These are phyloP conservation scores for Tolypocladium paradoxum DNA, from an alignment of 2,329 filamentous ascomycete genomes.

Conservation along the genomic window DNA sequence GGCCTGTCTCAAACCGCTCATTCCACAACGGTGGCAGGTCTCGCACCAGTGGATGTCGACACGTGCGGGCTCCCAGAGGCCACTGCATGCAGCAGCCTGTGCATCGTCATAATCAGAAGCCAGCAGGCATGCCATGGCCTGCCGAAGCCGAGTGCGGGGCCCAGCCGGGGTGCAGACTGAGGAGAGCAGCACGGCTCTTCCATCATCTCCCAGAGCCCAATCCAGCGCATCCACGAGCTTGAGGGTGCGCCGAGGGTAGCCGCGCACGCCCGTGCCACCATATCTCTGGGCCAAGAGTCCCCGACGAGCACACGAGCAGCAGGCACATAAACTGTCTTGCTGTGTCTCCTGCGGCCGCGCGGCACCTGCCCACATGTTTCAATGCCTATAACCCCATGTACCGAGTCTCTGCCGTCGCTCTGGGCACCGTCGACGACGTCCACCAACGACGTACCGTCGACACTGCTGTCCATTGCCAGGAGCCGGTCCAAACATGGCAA, in stretches of 20 bases:
- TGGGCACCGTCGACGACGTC: not conserved
- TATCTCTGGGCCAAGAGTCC: not conserved
- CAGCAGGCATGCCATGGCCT: not conserved
- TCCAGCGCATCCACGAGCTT: not conserved
- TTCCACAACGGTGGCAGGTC: not conserved
- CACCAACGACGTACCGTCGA: not conserved
- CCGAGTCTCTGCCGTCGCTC: not conserved
- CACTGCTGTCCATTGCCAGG: not conserved
- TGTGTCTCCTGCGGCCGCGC: not conserved
- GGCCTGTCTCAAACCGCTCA: not conserved
- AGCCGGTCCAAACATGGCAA: not conserved
- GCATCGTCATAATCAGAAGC: not conserved
- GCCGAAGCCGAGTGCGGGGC: slow-evolving; percentile 2
- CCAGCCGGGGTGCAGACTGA: too few relatives aligned
- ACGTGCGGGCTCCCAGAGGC: not conserved
- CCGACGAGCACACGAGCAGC: not conserved
- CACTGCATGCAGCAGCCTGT: not conserved
- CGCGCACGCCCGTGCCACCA: not conserved
- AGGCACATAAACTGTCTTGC: not conserved
- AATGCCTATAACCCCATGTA: not conserved
- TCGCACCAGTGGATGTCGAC: not conserved
- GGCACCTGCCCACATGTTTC: not conserved
- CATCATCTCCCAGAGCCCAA: not conserved
- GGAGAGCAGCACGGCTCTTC: not conserved
- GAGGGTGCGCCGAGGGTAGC: not conserved